Percentiles rank a stretch among this genome's conserved stretches.
phyloP scores from a whole-genome alignment of 23 red algal species.

The Gracilaria domingensis region DNA sequence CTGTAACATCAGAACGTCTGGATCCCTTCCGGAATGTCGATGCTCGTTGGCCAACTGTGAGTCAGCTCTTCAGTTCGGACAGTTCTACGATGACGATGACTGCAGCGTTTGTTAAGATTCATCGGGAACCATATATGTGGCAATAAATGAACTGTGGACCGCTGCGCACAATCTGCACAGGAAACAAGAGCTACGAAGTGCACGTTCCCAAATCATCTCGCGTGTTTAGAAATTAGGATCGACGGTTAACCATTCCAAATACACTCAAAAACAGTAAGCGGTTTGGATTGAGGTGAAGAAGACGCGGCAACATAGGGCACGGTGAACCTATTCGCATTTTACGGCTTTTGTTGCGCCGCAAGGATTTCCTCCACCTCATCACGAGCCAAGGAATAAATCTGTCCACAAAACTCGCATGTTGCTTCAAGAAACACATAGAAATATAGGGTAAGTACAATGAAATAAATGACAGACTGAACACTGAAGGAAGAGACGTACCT shows the following conservation, averaged over 20 bases:
- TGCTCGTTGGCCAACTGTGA: neutral
- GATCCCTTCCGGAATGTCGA: neutral
- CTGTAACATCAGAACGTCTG: neutral
- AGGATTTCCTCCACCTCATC: conserved; percentile 63
- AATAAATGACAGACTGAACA: neutral
- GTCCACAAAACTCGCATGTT: conserved; percentile 93
- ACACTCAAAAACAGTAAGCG: neutral
- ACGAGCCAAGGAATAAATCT: conserved; percentile 62
- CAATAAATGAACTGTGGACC: neutral
- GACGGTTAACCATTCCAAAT: neutral
- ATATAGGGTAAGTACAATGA: neutral
- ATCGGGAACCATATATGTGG: neutral
- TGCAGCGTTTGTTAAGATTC: neutral
- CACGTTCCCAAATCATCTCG: neutral
- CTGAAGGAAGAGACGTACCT: conserved; percentile 27
- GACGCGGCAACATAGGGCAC: neutral
- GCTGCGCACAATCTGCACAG: neutral
- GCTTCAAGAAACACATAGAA: neutral
- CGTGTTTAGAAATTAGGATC: neutral
- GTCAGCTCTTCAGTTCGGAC: neutral
- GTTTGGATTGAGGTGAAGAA: neutral
- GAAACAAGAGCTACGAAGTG: neutral
- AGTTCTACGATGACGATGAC: neutral
- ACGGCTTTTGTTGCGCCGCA: conserved; percentile 5
- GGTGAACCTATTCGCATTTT: neutral